These are phyloP conservation scores for Lentinus brumalis DNA, from an alignment of 768 basidiomycete genomes.

Conservation along the genomic window DNA sequence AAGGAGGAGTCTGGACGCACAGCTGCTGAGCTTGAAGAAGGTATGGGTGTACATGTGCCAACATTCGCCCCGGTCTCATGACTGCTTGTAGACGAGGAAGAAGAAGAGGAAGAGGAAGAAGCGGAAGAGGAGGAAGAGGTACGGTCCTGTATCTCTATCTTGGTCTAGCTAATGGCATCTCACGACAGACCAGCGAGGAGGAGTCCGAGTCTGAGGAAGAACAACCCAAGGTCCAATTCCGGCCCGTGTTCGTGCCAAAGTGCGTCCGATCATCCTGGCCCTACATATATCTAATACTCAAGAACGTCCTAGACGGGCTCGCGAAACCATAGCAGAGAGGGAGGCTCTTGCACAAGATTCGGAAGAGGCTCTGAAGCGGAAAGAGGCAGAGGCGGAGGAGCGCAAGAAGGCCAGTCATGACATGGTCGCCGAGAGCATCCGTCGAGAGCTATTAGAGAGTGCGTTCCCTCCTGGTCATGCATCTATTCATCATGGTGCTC, in stretches of 20 bases:
- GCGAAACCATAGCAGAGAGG: constrained; percentile 69
- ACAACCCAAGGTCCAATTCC: constrained; percentile 72
- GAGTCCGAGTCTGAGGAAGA: constrained; percentile 73
- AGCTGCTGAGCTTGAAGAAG: constrained; percentile 31
- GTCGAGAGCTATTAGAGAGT: constrained; percentile 91
- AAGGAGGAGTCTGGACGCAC: constrained; percentile 80
- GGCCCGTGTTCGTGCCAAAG: constrained; percentile 97
- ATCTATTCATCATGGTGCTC: neutral
- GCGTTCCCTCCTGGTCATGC: constrained; percentile 32
- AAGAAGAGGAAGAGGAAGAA: constrained; percentile 41
- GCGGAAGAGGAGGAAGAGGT: constrained; percentile 50
- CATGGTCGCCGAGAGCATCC: constrained; percentile 92
- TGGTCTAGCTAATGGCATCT: constrained; percentile 16
- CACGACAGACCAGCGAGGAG: constrained; percentile 77
- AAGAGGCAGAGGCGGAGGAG: constrained; percentile 78
- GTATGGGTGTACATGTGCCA: constrained; percentile 5
- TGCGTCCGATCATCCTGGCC: constrained; percentile 40
- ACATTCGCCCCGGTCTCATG: constrained; percentile 2
- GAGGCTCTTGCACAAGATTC: constrained; percentile 70
- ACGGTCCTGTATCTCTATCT: constrained; percentile 20
- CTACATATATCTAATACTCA: neutral
- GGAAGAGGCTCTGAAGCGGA: constrained; percentile 70
- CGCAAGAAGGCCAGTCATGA: constrained; percentile 87
- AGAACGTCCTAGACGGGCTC: constrained; percentile 57
- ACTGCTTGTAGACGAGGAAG: constrained; percentile 29